Base-by-base conservation (phyloP, 495 filamentous ascomycete species). In the Podospora bellae-mahoneyi region DNA sequence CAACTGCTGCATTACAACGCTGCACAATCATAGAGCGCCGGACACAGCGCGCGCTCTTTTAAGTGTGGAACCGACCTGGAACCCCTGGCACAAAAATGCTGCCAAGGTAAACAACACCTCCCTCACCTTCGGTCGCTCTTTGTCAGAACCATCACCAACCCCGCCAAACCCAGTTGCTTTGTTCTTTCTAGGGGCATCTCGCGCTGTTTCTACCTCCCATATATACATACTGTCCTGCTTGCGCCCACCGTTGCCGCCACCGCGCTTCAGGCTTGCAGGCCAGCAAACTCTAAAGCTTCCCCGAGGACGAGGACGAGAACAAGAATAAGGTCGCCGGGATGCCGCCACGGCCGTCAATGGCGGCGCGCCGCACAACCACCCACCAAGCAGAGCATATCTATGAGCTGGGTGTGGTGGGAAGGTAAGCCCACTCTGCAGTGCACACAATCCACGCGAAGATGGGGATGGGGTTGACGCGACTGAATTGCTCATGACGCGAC, bases 321-420 rank as follows among this genome's bases (percentile, higher is more conserved):
- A 10, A 48, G 2, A 16, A 48, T 10, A 48, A 48, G 39, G 15
- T 48, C 68, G 58, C 55, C 70, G n/a, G 69, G 26, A 78, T 79
- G 75, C 73, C 76, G 72, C 76, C 75, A 39, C 71, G 75, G 66
- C 66, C 73, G 68, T 72, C 76, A 39, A 69, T 76, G 68, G 76
- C 77, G 71, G n/a, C n/a, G 55, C 78, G 81, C 64, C 75, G 74
- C 71, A 76, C 71, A 19, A 57, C 73, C 39, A 71, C 62, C 67
- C 77, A 77, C 66, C 76, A 78, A 62, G 77, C 74, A 61, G 79
- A 83, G 34, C 80, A 80, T 34, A 73, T 85, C 59, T 84, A 83
- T 72, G 79, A 83, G 30, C 65, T 84, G 0, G 85, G 85, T 34
- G 78, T 81, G 19, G 74, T 74, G 55, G 85, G 85, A 70, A 81